Base-by-base conservation (phyloP, 805 yeast species). In the Ogataea populi-albae region DNA sequence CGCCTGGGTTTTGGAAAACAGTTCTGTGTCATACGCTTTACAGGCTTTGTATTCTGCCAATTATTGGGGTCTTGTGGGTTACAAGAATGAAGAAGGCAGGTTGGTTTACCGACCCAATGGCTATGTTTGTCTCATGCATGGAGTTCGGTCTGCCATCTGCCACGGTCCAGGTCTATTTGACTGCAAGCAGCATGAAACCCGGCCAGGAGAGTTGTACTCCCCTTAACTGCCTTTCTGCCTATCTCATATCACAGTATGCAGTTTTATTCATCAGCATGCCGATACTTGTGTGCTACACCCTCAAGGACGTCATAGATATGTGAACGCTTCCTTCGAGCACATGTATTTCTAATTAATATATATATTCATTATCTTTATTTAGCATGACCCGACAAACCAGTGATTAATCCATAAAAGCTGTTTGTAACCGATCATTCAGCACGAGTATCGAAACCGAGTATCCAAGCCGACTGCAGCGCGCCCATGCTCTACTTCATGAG, bases 131-230 rank as follows among this genome's bases (percentile, higher is more conserved):
- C 61, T 53, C 54, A 10, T 71, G 71, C 11, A 49, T 76, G 42
- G 73, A 73, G 42, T 76, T 64, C 47, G 71, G 73, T 0, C 58
- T 75, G 18, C 81, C 81, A 3, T 71, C 72, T 49, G 81, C 81
- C 9, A 76, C 81, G 0, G 71, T 76, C 7, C 71, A 76, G 50
- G 72, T 75, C n/a, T 76, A 76, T 47, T 61, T 76, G 38, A 76
- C 81, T 4, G 81, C 80, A 2, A 69, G 74, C 47, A 69, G 70
- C 56, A 69, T 76, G 36, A 73, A 66, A 40, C 77, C 79, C 1
- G 63, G 59, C n/a, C 59, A 69, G 11, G 65, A 64, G 4, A 69
- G 65, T 16, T 44, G 50, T 27, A 43, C 54, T 4, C 80, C 75
- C 36, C 66, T 76, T 71, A 77, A 75, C 48, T 76, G 81, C 48